A percentile compares a stretch with the other conserved stretches of the same genome.
These are phyloP conservation scores for Rickenella mellea DNA, from an alignment of 768 basidiomycete species.

Conservation along the genomic window DNA sequence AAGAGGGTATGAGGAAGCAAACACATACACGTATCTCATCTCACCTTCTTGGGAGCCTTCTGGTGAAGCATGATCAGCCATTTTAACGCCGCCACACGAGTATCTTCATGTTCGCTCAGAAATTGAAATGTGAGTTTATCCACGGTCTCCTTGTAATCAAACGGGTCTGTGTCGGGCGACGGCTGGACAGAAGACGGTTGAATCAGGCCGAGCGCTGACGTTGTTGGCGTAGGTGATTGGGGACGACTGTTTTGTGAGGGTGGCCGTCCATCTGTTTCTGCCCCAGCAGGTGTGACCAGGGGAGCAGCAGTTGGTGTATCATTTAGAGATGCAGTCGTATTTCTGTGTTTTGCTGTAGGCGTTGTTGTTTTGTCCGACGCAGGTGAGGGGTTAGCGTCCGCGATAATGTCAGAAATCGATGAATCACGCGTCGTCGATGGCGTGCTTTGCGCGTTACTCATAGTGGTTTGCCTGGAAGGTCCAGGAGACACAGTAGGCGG, in stretches of 20 bases:
- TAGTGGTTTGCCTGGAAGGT: constrained; percentile 40
- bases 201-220: constrained; percentile 17
- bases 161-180: constrained; percentile 52
- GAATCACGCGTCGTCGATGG: constrained; percentile 24
- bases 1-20: neutral
- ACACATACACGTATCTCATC: constrained; percentile 1
- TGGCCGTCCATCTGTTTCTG: constrained; percentile 12
- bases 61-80: constrained; percentile 99
- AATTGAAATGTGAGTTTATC: constrained; percentile 90
- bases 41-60: constrained; percentile 91
- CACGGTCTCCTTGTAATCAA: constrained; percentile 90
- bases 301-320: neutral
- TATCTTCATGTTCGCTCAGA: constrained; percentile 93
- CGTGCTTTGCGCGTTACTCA: constrained; percentile 23
- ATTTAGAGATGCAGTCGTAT: neutral
- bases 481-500: constrained; percentile 33
- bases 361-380: neutral
- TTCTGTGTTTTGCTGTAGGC: neutral
- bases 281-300: neutral
- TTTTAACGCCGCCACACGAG: constrained; percentile 88
- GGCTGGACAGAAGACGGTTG: no score
- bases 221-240: constrained; percentile 47
- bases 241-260: constrained; percentile 37
- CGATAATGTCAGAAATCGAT: neutral
- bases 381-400: neutral